These are phyloP conservation scores for Aureobasidium leucospermi DNA, from an alignment of 2,329 filamentous ascomycete species.

Conservation along the genomic window DNA sequence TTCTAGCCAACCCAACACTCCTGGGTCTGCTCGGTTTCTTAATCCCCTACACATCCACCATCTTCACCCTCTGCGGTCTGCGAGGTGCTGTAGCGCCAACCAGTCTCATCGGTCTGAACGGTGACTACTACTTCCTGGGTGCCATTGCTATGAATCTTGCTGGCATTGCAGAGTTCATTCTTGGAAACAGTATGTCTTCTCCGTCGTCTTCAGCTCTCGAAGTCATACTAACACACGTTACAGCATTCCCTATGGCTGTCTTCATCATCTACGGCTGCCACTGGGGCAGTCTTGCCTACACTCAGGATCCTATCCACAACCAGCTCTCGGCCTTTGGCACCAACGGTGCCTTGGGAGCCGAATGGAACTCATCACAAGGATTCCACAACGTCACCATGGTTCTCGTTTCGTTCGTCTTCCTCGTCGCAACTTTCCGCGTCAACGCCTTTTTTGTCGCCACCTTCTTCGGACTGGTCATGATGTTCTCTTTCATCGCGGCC, in stretches of 20 bases:
- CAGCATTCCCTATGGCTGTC: conserved; percentile 23
- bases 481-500: conserved; percentile 24
- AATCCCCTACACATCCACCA: conserved; percentile 23
- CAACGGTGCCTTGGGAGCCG: conserved; percentile 17
- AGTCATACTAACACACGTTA: not conserved
- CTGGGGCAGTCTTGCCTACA: conserved; percentile 23
- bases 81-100: conserved; percentile 18
- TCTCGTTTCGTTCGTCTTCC: conserved; percentile 23
- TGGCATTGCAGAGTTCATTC: conserved; percentile 23
- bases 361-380: conserved; percentile 21
- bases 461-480: conserved; percentile 23
- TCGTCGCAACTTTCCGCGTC: conserved; percentile 21
- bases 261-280: conserved; percentile 25
- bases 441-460: conserved; percentile 22
- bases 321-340: conserved; percentile 16
- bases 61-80: conserved; percentile 21
- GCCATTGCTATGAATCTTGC: conserved; percentile 22
- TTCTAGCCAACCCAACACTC: conserved; percentile 21
- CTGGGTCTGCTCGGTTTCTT: conserved; percentile 24
- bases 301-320: conserved; percentile 20
- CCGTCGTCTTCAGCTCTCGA: not conserved
- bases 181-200: conserved; percentile 21
- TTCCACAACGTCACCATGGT: conserved; percentile 24
- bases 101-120: conserved; percentile 20
- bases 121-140: conserved; percentile 25